Conservation (phyloP, 305 asterid species). For the Stenogyne calaminthoides region DNA sequence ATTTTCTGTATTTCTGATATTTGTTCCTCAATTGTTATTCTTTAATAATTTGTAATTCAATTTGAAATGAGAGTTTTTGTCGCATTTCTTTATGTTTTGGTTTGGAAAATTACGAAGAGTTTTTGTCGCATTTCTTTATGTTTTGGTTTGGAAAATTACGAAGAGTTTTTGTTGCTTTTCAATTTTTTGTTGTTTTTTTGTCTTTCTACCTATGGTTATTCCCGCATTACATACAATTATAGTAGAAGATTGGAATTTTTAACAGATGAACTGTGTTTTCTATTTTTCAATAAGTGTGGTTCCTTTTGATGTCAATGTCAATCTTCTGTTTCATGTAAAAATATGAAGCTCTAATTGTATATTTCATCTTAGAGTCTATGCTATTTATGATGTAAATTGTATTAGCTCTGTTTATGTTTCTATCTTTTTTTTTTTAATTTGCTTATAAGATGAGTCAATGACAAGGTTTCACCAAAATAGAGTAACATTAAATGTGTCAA, state of each 20-base stretch:
- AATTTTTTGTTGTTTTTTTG: not conserved
- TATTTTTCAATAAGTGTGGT: not conserved
- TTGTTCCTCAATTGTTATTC: not conserved
- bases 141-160: not conserved
- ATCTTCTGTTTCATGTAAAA: not conserved
- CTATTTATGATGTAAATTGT: not conserved
- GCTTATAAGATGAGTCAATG: not conserved
- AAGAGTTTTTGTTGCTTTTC: not conserved
- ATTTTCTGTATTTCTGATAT: not conserved
- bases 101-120: not conserved
- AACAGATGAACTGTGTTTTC: not conserved
- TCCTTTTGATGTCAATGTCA: not conserved
- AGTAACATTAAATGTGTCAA: no score
- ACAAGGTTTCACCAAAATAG: not conserved
- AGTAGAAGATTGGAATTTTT: conserved; percentile 7
- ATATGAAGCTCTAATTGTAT: not conserved
- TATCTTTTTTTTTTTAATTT: not conserved
- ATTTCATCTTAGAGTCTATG: not conserved
- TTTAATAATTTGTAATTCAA: not conserved
- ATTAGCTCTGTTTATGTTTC: not conserved
- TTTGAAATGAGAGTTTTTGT: not conserved
- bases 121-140: not conserved
- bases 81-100: not conserved
- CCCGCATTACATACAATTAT: not conserved
- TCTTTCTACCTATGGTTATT: not conserved